Evolutionary conservation across 306 rosid genomes (phyloP).

Genomic region (Senna tora): DNA sequence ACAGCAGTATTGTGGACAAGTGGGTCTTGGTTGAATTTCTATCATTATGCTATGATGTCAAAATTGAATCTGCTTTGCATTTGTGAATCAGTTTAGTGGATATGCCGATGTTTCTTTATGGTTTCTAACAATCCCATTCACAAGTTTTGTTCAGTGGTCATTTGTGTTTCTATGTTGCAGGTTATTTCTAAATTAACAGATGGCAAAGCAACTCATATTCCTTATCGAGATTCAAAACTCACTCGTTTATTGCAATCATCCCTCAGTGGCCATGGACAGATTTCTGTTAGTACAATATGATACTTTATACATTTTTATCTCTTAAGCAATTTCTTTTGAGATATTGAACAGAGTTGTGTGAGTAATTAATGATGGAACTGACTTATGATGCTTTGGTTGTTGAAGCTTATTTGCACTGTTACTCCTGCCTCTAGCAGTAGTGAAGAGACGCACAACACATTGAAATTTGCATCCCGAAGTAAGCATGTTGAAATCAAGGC

Average conservation of each 20-base stretch:
- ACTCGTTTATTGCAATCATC: constrained; percentile 90
- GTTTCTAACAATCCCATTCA: constrained; percentile 15
- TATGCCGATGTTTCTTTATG: neutral
- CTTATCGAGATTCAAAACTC: constrained; percentile 91
- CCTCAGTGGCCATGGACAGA: constrained; percentile 89
- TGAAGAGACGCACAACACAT: constrained; percentile 93
- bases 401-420: constrained; percentile 88
- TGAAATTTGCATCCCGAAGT: constrained; percentile 87
- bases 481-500: constrained; percentile 90
- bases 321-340: constrained; percentile 21
- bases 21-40: constrained; percentile 30
- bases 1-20: constrained; percentile 2
- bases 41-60: neutral
- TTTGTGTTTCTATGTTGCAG: constrained; percentile 44
- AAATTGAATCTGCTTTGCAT: constrained; percentile 23
- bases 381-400: constrained; percentile 27
- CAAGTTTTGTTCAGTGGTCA: constrained; percentile 14
- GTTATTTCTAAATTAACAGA: constrained; percentile 92
- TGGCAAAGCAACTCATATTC: constrained; percentile 78
- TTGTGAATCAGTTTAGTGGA: neutral
- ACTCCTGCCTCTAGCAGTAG: constrained; percentile 90
- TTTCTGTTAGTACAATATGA: constrained; percentile 62
- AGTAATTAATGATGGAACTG: constrained; percentile 26
- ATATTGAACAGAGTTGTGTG: neutral
- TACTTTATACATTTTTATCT: neutral